Evolutionary conservation across 148 eudicot genomes (phyloP).

Genomic region (Fagopyrum esculentum): DNA sequence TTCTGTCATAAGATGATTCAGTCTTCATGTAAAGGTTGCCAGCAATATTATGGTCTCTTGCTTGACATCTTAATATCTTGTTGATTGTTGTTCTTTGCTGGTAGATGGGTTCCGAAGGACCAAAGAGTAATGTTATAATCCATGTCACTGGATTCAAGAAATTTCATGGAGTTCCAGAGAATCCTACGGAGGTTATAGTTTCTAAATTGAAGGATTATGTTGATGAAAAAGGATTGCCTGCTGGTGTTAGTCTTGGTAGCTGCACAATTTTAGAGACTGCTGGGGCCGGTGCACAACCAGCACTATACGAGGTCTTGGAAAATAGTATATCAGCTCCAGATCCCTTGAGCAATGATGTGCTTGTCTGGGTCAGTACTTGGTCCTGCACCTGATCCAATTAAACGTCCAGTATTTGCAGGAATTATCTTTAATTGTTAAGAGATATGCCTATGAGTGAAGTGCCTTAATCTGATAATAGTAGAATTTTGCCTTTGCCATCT

Average conservation of each 20-base stretch:
- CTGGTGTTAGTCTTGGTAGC: conserved; percentile 43
- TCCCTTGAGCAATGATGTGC: conserved; percentile 24
- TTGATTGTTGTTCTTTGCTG: conserved; percentile 5
- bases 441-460: no score
- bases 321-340: conserved; percentile 21
- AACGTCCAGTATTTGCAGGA: not conserved
- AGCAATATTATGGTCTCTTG: not conserved
- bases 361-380: conserved; percentile 48
- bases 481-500: no score
- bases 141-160: conserved; percentile 79
- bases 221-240: conserved; percentile 34
- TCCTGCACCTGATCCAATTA: not conserved
- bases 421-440: not conserved
- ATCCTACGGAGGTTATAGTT: conserved; percentile 64
- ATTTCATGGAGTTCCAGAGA: conserved; percentile 61
- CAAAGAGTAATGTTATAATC: conserved; percentile 35
- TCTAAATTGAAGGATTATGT: conserved; percentile 39
- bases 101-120: conserved; percentile 73
- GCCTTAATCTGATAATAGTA: no score
- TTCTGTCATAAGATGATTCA: not conserved
- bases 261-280: conserved; percentile 67
- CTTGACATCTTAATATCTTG: not conserved
- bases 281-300: conserved; percentile 57
- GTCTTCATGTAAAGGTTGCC: no score
- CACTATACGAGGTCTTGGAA: conserved; percentile 41